These are phyloP conservation scores for Globisporangium emineosum DNA, from an alignment of 352 stramenopile species.

Conservation along the genomic window DNA sequence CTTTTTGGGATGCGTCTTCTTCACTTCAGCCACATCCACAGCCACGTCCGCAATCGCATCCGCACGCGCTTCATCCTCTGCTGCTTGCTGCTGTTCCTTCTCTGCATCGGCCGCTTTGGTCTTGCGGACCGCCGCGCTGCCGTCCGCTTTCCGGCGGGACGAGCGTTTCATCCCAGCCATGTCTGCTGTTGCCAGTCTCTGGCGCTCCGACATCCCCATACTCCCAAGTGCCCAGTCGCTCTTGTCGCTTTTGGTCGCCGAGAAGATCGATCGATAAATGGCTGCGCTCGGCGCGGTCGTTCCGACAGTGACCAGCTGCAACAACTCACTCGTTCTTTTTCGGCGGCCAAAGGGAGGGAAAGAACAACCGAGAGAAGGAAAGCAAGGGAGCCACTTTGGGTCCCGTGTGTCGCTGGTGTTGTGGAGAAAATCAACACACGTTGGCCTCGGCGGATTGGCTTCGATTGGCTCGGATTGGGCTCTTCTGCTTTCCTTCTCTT, in stretches of 20 bases:
- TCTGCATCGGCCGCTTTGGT: neutral
- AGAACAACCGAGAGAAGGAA: neutral
- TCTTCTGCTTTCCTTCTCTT: neutral
- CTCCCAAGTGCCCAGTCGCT: neutral
- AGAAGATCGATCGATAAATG: neutral
- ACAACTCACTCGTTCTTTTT: neutral
- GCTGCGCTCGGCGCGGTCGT: neutral
- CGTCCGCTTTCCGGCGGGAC: slow-evolving; percentile 4
- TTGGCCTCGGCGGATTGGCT: no score
- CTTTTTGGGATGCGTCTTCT: neutral
- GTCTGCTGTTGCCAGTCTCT: neutral
- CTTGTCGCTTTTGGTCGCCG: neutral
- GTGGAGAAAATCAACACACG: no score
- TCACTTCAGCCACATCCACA: neutral
- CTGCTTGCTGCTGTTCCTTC: neutral
- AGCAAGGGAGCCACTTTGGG: neutral
- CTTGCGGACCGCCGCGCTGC: neutral
- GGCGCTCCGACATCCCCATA: slow-evolving; percentile 4
- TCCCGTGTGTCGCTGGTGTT: no score
- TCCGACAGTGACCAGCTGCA: neutral
- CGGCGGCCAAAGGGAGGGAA: neutral
- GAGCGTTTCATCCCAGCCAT: neutral
- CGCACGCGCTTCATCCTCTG: neutral
- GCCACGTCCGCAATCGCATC: neutral
- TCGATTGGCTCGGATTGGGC: no score